Base-by-base conservation (phyloP, 129 eudicot genomes). In the Kitagawia praeruptora region DNA sequence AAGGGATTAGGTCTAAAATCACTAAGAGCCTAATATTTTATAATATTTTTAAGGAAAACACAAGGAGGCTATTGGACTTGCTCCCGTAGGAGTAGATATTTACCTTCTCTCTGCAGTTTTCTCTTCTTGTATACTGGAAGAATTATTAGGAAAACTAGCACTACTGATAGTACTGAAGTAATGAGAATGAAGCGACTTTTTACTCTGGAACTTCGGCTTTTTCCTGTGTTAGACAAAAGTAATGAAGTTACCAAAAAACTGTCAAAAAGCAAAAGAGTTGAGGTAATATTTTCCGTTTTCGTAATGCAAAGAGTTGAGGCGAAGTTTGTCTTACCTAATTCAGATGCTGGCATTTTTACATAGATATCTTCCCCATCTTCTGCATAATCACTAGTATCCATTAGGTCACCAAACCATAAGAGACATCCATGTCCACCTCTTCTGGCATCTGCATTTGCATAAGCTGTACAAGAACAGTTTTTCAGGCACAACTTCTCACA, bases 381-480 rank as follows among this genome's bases (percentile, higher is more conserved):
- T 18, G 51, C 0, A 8, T 72, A 41, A 37, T 25, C 76, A 0
- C 6, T 41, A 25, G 8, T 72, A 72, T 72, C 76, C 0, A 41
- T 23, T 3, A 72, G 76, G 5, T 72, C 49, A 41, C 6, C 1
- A 12, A 39, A 72, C 49, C 75, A 71, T 71, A 71, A 39, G 7
- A 71, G 0, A 23, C 75, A 71, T 1, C 37, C 37, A 1, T 34
- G 37, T 34, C 37, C 37, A 10, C 75, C 75, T 19, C 25, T 7
- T 71, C 49, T 41, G 4, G 23, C 44, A 71, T 71, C 75, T 40
- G 51, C 75, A 39, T 21, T 71, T 21, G 75, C 48, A 71, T 39
- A 70, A 70, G 75, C 80, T 25, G 73, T 4, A 39, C 84, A 81
- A 37, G 81, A 76, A 21, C 84, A 81, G 61, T 81, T 76, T 15